Conservation (phyloP, 2,329 filamentous ascomycete species). For the Botrytis medusae region DNA sequence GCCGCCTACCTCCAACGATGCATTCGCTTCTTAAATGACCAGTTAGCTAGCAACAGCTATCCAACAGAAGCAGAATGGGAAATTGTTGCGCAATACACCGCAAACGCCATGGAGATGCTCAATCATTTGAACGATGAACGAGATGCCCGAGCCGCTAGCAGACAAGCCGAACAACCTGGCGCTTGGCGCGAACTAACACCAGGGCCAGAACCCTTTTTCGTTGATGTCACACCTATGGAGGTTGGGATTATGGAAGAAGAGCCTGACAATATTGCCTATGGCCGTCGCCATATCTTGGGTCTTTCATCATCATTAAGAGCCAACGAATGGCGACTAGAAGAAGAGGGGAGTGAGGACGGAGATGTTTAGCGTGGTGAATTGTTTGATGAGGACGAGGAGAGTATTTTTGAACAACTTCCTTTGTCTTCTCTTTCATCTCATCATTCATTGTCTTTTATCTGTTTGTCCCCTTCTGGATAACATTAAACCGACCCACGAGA, state of each 20-base stretch:
- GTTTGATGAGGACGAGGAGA: background rate
- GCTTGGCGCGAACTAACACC: background rate
- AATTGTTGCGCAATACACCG: background rate
- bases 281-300: background rate
- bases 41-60: background rate
- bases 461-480: background rate
- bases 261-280: background rate
- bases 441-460: background rate
- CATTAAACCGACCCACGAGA: background rate
- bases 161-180: background rate
- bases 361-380: background rate
- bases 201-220: background rate
- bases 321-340: background rate
- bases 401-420: background rate
- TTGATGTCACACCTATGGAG: background rate
- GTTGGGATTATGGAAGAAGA: background rate
- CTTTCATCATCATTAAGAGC: accelerated
- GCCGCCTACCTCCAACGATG: background rate
- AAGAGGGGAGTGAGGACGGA: background rate
- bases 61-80: background rate
- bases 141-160: background rate
- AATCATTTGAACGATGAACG: background rate
- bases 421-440: background rate
- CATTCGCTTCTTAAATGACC: background rate
- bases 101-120: background rate